Percentiles rank a stretch among this genome's conserved stretches.
These are phyloP conservation scores for Ensete ventricosum DNA, from an alignment of 176 grass and related monocot species.

Conservation along the genomic window DNA sequence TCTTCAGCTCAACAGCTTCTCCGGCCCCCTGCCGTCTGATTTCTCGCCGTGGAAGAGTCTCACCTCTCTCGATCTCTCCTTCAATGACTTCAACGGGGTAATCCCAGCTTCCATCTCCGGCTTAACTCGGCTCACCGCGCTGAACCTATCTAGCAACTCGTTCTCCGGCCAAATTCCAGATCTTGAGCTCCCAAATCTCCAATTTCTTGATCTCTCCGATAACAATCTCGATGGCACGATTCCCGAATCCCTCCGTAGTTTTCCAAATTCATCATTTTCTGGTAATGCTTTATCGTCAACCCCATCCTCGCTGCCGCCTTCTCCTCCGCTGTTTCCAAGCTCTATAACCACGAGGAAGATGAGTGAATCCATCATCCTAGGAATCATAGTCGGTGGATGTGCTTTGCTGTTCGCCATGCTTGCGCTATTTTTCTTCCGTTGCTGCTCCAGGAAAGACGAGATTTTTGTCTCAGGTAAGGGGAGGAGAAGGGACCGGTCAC, in stretches of 20 bases:
- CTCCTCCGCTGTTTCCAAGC: not conserved
- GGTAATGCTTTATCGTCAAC: conserved; percentile 37
- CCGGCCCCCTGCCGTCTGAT: conserved; percentile 26
- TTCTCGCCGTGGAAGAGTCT: conserved; percentile 21
- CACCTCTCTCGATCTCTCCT: conserved; percentile 76
- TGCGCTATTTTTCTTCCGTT: conserved; percentile 32
- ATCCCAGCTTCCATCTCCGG: conserved; percentile 34
- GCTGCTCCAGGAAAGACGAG: conserved; percentile 32
- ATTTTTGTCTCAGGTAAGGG: not conserved
- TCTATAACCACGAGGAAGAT: conserved; percentile 5
- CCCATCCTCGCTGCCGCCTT: not conserved
- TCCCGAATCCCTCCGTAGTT: conserved; percentile 39
- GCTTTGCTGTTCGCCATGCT: conserved; percentile 20
- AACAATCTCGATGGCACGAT: conserved; percentile 54
- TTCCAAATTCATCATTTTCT: conserved; percentile 39
- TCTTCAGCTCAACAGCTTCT: conserved; percentile 71
- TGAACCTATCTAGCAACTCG: conserved; percentile 89
- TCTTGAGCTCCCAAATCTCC: conserved; percentile 47
- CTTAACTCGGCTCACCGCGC: conserved; percentile 41
- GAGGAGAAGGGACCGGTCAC: conserved; percentile 21
- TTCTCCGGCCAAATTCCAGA: conserved; percentile 59
- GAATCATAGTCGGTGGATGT: conserved; percentile 54
- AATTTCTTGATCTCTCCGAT: conserved; percentile 65
- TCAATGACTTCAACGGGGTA: conserved; percentile 49
- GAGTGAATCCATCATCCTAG: conserved; percentile 50